Base-by-base conservation (phyloP, 2,329 filamentous ascomycete genomes). In the Ascochyta fabae region DNA sequence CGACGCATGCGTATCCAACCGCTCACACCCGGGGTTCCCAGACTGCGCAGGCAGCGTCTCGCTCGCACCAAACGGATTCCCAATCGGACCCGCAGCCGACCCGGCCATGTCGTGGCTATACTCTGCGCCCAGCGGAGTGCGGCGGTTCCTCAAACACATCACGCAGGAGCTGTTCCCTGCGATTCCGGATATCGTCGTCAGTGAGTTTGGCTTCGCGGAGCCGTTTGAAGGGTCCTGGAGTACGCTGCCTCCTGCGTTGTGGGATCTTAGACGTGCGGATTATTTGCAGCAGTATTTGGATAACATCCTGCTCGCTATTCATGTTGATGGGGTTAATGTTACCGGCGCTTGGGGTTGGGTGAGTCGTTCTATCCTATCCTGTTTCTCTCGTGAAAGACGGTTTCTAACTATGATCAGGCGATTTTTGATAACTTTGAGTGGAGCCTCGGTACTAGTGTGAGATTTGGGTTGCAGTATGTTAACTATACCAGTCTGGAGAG, bases 341-440 rank as follows among this genome's bases (percentile, higher is more conserved):
- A 77, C 75, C 15, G 77, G 77, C 3, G 77, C 77, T 1, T 78
- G 73, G 64, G 74, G 71, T 0, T 79, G 77, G 77, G 51, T 54
- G n/a, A 44, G 51, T 54, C 12, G 34, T 3, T 19, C n/a, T 19
- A 19, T 23, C 36, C 19, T 3, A 19, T 19, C 19, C 19, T 19
- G 1, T 19, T 19, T 19, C 1, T 19, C 19, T 1, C 1, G 19
- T 19, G 19, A 3, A 19, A 3, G 19, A 19, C 2, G 19, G 19
- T 3, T 19, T 19, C 19, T 19, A 19, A 19, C 19, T 19, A 19
- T 3, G 19, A 10, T 3, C 45, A 54, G 51, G 69, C 74, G 4
- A 72, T 78, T 44, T 71, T 73, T 45, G 77, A 79, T 47, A 79
- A 79, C 46, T 78, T 77, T 36, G 77, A 79, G 60, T 79, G 77